Conservation (phyloP, 148 eudicot species). For the Hydrangea macrophylla region DNA sequence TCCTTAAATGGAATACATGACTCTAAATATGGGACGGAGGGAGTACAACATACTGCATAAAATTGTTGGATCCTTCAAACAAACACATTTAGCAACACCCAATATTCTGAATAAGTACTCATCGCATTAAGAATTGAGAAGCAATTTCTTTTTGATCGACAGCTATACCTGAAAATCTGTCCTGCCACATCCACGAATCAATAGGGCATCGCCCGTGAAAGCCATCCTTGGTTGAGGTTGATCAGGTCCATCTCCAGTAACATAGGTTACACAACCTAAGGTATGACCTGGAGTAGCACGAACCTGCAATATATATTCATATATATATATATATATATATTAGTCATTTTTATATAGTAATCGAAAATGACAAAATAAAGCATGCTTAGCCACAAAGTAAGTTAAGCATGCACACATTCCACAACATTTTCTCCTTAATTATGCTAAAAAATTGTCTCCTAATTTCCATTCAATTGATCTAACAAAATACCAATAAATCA, state of each 20-base stretch:
- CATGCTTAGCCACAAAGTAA: neutral
- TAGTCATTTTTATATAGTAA: neutral
- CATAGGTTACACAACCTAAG: constrained; percentile 87
- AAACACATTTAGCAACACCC: no score
- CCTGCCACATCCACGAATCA: no score
- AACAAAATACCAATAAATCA: neutral
- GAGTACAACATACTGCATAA: neutral
- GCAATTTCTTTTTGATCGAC: no score
- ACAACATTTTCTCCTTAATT: neutral
- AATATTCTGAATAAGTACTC: no score
- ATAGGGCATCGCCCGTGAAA: constrained; percentile 53
- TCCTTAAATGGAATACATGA: no score
- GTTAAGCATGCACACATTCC: neutral
- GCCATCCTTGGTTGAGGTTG: constrained; percentile 95
- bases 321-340: no score
- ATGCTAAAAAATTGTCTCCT: no score
- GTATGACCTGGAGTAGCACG: constrained; percentile 98
- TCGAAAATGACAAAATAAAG: neutral
- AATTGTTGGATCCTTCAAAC: no score
- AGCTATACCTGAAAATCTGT: no score
- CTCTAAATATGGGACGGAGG: no score
- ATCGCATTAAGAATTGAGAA: neutral
- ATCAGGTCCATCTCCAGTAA: constrained; percentile 82
- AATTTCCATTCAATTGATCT: neutral
- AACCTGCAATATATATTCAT: constrained; percentile 47